phyloP scores from a whole-genome alignment of 1,284 basidiomycete genomes.

The Abortiporus biennis region DNA sequence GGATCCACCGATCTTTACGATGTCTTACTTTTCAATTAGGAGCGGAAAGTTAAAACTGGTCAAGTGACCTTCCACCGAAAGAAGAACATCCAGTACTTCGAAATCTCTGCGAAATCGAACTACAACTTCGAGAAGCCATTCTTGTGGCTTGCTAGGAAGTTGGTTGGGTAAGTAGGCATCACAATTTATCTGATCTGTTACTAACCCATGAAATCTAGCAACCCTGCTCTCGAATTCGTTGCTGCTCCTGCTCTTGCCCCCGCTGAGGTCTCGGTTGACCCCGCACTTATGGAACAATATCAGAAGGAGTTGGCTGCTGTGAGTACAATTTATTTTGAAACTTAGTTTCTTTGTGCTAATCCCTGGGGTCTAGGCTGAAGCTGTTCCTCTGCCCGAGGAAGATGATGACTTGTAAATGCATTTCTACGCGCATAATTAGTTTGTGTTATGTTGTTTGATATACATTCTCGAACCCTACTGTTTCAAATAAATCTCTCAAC shows the following conservation, averaged over 20 bases:
- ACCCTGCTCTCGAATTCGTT: constrained; percentile 89
- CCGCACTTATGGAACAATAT: constrained; percentile 80
- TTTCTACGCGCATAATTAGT: constrained; percentile 3
- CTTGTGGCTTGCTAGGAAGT: constrained; percentile 98
- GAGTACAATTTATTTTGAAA: constrained; percentile 15
- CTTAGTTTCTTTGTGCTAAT: constrained; percentile 1
- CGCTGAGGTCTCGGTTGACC: constrained; percentile 88
- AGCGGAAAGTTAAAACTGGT: constrained; percentile 99
- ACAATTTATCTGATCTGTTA: background rate
- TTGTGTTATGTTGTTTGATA: constrained; percentile 16
- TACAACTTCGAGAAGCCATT: constrained; percentile 99
- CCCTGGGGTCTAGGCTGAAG: constrained; percentile 48
- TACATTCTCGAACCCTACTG: constrained; percentile 18
- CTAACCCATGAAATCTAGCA: constrained; percentile 40
- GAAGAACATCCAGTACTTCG: constrained; percentile 99
- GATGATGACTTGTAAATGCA: constrained; percentile 50
- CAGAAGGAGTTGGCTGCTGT: constrained; percentile 73
- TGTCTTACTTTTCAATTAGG: constrained; percentile 42
- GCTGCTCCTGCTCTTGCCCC: constrained; percentile 95
- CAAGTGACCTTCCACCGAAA: constrained; percentile 99
- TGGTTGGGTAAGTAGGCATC: constrained; percentile 74
- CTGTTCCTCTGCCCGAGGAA: constrained; percentile 74
- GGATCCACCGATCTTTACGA: background rate
- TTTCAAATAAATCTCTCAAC: constrained; percentile 22
- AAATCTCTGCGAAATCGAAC: constrained; percentile 99